phyloP scores from a whole-genome alignment of 208 protist species.

The Trypanosoma scelopori region DNA sequence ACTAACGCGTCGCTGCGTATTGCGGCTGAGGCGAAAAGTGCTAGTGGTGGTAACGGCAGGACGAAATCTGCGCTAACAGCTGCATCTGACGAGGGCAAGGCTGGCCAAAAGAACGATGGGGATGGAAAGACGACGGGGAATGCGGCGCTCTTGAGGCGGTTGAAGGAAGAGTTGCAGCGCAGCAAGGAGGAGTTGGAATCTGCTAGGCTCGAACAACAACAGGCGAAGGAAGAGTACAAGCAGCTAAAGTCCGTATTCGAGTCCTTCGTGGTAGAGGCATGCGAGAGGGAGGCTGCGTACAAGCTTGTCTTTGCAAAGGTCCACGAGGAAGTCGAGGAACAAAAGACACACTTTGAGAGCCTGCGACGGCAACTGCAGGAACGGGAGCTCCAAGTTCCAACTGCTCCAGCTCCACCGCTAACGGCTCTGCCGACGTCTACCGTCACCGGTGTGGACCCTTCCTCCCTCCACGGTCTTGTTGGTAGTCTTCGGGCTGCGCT shows the following conservation, averaged over 20 bases:
- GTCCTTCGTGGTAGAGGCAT: conserved; percentile 55
- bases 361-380: conserved; percentile 46
- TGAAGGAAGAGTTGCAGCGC: conserved; percentile 21
- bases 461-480: conserved; percentile 14
- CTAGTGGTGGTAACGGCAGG: conserved; percentile 5
- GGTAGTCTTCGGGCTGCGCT: conserved; percentile 11
- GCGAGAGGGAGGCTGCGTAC: conserved; percentile 73
- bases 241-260: conserved; percentile 58
- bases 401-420: background rate
- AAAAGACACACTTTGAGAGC: conserved; percentile 23
- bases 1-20: conserved; percentile 43
- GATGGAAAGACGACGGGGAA: background rate
- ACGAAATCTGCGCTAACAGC: background rate
- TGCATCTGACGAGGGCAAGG: background rate
- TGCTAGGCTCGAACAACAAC: conserved; percentile 15
- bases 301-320: conserved; percentile 50
- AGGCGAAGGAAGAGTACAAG: conserved; percentile 23
- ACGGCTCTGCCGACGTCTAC: background rate
- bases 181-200: conserved; percentile 28
- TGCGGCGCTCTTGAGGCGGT: conserved; percentile 5
- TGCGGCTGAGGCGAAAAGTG: conserved; percentile 24
- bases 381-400: conserved; percentile 5
- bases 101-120: background rate
- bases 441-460: conserved; percentile 11
- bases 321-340: conserved; percentile 49